These are phyloP conservation scores for Lablab purpureus DNA, from an alignment of 306 rosid species.

Conservation along the genomic window DNA sequence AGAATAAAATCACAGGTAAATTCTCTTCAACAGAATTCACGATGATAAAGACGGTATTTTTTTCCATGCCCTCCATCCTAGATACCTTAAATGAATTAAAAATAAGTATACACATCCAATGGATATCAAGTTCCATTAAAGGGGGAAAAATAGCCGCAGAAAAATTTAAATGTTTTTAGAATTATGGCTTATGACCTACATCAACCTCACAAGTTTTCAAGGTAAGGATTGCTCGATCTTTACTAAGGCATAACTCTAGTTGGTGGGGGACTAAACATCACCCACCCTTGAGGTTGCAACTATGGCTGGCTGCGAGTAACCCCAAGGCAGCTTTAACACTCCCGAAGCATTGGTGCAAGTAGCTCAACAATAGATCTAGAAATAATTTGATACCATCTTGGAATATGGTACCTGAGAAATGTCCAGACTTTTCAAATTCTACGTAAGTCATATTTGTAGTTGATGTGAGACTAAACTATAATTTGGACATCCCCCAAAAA, in stretches of 20 bases:
- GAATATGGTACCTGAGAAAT: neutral
- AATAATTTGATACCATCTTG: neutral
- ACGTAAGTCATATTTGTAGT: neutral
- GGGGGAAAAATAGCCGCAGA: neutral
- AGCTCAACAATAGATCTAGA: neutral
- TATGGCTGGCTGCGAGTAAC: neutral
- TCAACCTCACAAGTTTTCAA: neutral
- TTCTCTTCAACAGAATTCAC: constrained; percentile 7
- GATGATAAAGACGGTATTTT: constrained; percentile 8
- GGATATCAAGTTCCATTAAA: constrained; percentile 20
- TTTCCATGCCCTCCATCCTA: neutral
- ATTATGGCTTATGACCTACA: neutral
- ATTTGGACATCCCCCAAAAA: neutral
- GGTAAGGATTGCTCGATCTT: neutral
- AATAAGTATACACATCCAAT: neutral
- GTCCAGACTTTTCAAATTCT: neutral
- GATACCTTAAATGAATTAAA: constrained; percentile 25
- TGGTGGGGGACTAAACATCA: neutral
- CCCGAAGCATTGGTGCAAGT: neutral
- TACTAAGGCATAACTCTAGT: neutral
- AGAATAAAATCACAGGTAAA: neutral
- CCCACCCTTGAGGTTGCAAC: neutral
- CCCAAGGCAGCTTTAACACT: neutral
- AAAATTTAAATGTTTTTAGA: constrained; percentile 15
- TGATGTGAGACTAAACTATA: neutral